Conservation (phyloP, 2,329 filamentous ascomycete species). For the Salinomyces thailandicus region DNA sequence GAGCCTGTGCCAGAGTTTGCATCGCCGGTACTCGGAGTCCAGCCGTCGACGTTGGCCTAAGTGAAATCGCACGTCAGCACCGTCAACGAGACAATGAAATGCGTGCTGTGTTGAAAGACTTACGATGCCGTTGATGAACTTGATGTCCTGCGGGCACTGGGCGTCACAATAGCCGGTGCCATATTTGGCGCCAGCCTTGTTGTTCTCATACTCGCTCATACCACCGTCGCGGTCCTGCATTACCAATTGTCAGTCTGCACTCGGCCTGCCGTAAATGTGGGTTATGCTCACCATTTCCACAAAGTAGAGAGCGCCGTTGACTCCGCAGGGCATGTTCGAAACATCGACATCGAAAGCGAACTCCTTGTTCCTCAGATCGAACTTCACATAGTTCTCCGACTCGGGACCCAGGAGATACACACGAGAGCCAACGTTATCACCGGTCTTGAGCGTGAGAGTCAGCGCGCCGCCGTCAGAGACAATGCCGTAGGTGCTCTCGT, state of each 20-base stretch:
- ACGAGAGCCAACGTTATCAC: conserved; percentile 33
- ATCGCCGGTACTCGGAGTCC: conserved; percentile 16
- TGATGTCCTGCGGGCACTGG: conserved; percentile 29
- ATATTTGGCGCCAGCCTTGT: conserved; percentile 42
- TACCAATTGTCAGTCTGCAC: background rate
- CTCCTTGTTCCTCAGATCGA: conserved; percentile 54
- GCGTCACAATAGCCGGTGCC: conserved; percentile 49
- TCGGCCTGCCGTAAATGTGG: conserved; percentile 14
- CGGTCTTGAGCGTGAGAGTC: conserved; percentile 33
- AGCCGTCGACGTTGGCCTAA: conserved; percentile 39
- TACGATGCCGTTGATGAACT: conserved; percentile 24
- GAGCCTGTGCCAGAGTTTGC: conserved; percentile 19
- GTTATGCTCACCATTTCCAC: conserved; percentile 47
- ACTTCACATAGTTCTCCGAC: conserved; percentile 53
- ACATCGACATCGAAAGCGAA: conserved; percentile 65
- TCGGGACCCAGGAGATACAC: conserved; percentile 54
- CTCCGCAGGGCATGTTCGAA: conserved; percentile 56
- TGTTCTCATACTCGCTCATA: conserved; percentile 30
- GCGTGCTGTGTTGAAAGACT: conserved; percentile 24
- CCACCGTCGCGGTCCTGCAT: conserved; percentile 41
- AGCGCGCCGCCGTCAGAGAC: conserved; percentile 40
- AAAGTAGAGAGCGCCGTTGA: conserved; percentile 62
- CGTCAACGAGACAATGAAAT: background rate
- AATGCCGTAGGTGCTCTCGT: conserved; percentile 50
- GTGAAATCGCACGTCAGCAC: too few relatives aligned